A percentile compares a stretch with the other conserved stretches of the same genome.
Evolutionary conservation across 108 stramenopile genomes (phyloP).

Genomic region (Stephanodiscus minutulus): DNA sequence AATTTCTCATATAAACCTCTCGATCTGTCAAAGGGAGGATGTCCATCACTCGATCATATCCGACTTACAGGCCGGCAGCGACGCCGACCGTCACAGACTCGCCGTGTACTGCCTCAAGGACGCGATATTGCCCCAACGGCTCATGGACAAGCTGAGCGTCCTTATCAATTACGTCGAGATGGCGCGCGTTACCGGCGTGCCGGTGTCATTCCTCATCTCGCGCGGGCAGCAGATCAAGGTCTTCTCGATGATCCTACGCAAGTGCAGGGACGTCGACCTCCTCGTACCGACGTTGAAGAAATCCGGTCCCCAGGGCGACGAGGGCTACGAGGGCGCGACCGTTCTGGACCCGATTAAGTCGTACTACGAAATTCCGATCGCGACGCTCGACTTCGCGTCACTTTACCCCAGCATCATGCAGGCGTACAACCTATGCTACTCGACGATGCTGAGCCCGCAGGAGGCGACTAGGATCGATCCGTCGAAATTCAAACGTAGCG

Average conservation of each 20-base stretch:
- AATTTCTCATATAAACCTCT: neutral
- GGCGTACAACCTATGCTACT: conserved; percentile 99
- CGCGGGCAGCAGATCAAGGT: conserved; percentile 99
- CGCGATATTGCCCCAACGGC: conserved; percentile 90
- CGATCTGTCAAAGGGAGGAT: conserved; percentile 75
- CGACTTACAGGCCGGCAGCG: conserved; percentile 94
- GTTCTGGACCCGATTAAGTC: conserved; percentile 98
- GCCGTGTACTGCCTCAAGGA: conserved; percentile 99
- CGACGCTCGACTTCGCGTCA: conserved; percentile 99
- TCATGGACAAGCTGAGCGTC: conserved; percentile 98
- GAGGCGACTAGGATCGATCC: conserved; percentile 77
- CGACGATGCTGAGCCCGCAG: conserved; percentile 83
- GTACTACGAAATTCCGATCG: conserved; percentile 98
- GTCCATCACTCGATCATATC: conserved; percentile 99
- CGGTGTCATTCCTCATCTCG: conserved; percentile 92
- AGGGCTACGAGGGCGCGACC: conserved; percentile 97
- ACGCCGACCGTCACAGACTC: conserved; percentile 96
- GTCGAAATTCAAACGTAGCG: conserved; percentile 83
- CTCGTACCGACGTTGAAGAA: conserved; percentile 94
- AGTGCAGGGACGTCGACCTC: conserved; percentile 87
- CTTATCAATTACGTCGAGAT: conserved; percentile 99
- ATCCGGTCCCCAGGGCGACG: conserved; percentile 71
- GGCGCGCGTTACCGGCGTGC: conserved; percentile 99
- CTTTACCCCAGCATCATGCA: conserved; percentile 99
- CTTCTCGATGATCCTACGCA: conserved; percentile 96